Conservation (phyloP, 2,329 filamentous ascomycete species). For the Ophiostoma ulmi region DNA sequence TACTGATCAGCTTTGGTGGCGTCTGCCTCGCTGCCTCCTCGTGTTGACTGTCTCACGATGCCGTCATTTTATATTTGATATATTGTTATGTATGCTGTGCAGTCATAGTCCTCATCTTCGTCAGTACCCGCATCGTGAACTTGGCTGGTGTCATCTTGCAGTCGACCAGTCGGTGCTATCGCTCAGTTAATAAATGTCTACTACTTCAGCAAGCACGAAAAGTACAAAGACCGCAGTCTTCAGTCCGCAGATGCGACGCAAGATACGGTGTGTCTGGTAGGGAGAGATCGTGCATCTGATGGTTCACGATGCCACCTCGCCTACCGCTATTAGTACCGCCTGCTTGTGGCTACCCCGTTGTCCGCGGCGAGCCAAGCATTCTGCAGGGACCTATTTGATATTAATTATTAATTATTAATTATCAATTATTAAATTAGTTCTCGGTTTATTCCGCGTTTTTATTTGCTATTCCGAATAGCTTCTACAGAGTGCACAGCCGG, state of each 20-base stretch:
- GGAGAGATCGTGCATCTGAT: not conserved
- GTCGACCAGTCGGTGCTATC: too few species aligned
- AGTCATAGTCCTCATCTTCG: not conserved
- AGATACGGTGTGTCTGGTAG: slow-evolving; percentile 1
- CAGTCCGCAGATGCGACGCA: not conserved
- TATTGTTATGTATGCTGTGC: not conserved
- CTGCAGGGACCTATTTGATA: not conserved
- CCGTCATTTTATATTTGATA: not conserved
- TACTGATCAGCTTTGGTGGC: not conserved
- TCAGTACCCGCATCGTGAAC: not conserved
- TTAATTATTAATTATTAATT: not conserved
- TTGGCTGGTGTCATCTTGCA: not conserved
- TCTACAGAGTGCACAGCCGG: too few species aligned
- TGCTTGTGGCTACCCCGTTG: not conserved
- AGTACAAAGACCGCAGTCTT: not conserved
- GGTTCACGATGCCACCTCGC: slow-evolving; percentile 8
- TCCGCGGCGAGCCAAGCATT: not conserved
- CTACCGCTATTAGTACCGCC: not conserved
- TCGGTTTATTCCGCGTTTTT: too few species aligned
- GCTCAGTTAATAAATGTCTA: too few species aligned
- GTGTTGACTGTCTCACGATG: not conserved
- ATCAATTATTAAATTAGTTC: not conserved
- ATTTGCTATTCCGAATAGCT: too few species aligned
- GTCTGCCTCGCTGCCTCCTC: not conserved
- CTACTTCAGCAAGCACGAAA: too few species aligned